phyloP scores from a whole-genome alignment of 192 early-diverging fungal genomes.

The Linnemannia hyalina region DNA sequence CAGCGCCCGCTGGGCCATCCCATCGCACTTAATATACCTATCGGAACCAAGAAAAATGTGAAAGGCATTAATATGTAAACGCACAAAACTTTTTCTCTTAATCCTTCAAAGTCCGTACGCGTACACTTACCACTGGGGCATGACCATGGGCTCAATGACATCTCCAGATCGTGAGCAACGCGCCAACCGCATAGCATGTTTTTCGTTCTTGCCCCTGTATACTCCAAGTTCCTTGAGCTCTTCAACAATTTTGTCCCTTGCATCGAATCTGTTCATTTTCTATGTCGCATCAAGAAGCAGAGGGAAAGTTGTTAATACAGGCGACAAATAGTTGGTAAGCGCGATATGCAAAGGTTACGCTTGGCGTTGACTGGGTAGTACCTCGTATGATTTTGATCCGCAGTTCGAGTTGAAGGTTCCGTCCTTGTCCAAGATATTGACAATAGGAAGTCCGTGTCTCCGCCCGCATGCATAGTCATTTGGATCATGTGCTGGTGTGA shows the following conservation, averaged over 20 bases:
- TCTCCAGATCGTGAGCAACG: slow-evolving; percentile 88
- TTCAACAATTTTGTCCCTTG: slow-evolving; percentile 76
- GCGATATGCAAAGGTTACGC: background rate
- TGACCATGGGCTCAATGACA: slow-evolving; percentile 94
- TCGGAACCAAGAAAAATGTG: no score
- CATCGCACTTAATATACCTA: slow-evolving; percentile 86
- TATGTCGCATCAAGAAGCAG: slow-evolving; percentile 31
- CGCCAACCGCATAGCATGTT: slow-evolving; percentile 82
- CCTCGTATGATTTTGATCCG: slow-evolving; percentile 65
- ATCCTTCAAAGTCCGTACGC: background rate
- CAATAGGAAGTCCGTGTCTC: slow-evolving; percentile 82
- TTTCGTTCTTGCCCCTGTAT: slow-evolving; percentile 83
- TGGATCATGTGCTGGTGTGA: slow-evolving; percentile 95
- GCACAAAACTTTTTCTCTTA: background rate
- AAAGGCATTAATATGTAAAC: background rate
- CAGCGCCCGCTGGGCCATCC: slow-evolving; percentile 78
- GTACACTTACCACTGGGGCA: slow-evolving; percentile 89
- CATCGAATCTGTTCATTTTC: slow-evolving; percentile 89
- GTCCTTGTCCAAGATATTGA: slow-evolving; percentile 88
- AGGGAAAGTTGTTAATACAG: background rate
- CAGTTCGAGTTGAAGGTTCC: slow-evolving; percentile 86
- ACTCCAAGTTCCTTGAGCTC: slow-evolving; percentile 72
- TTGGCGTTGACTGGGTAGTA: slow-evolving; percentile 23
- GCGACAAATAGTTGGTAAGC: background rate
- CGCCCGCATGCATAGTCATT: slow-evolving; percentile 93